Base-by-base conservation (phyloP, 768 basidiomycete species). In the Podaxis pistillaris region DNA sequence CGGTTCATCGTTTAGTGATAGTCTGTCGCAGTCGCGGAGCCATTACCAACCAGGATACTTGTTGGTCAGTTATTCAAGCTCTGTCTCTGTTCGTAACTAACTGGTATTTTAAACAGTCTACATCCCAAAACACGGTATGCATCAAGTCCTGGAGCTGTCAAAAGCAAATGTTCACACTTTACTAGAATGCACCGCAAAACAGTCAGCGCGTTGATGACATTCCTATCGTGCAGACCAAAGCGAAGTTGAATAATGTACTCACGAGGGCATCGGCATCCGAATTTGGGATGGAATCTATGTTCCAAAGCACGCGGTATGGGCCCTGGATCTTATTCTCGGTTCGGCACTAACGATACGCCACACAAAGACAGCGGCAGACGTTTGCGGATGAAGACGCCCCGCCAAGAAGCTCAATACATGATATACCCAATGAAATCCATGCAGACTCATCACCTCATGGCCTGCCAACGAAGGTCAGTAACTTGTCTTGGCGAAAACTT, bases 221-320 rank as follows among this genome's bases (percentile, higher is more conserved):
- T 49, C 90, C 91, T 3, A 78, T 90, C 12, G 86, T 93, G 15
- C 86, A 83, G 64, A 91, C 90, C 0, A 93, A 93, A 70, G 91
- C 90, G 24, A 91, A 93, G 70, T 81, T 91, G 76, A 92, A 88
- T 70, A 83, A 87, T 62, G 82, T 83, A 5, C 77, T 91, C 17
- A 80, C 88, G 19, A 81, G 88, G 60, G 83, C 86, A 12, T 78
- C 86, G 22, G 79, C 86, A 1, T 82, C 86, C 17, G 89, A 91
- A 64, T 92, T 91, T 75, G 91, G 91, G 1, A 86, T 89, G 76
- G 90, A 91, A 64, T 91, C 91, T 22, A 91, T 93, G 91, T 92
- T 93, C 66, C 85, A 91, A 71, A 90, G 84, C 66, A 80, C 86
- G 44, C 81, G 84, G 87, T 86, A 62, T 44, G 77, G 70, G 15